Evolutionary conservation across 1,284 basidiomycete genomes (phyloP), one percentile per base, ranked within the genome.

Genomic region (Cutaneotrichosporon sp.): DNA sequence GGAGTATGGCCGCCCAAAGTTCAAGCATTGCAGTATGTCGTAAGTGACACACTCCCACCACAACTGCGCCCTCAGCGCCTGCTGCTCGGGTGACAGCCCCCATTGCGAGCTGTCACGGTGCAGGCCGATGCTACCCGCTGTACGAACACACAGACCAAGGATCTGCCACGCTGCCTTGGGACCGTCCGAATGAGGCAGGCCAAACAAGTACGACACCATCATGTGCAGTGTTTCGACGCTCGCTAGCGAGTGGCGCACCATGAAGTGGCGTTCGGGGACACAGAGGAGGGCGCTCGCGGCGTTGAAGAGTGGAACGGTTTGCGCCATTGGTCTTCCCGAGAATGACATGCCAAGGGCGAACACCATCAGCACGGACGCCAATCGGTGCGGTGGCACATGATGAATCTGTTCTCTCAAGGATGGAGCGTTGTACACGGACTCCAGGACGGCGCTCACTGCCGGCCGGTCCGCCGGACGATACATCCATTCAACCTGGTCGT

Each of bases 1-100:
- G 20, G 56, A 53, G 46, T 63, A 63, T 16, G 62, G 62, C 9
- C 62, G 62, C 5, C 62, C 62, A 50, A 61, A 63, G 52, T 63
- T 63, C 44, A 63, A 57, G n/a, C 50, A 54, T 39, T 61, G 62
- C 14, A 63, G 46, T 10, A 61, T 48, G 24, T 63, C 61, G 35
- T 63, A 63, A 1, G 55, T 56, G 14, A 51, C n/a, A 12, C 52
- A 50, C 29, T 61, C 60, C 55, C 55, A 61, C 60, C 57, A 61
- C n/a, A 58, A 49, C 9, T 49, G 39, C 5, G 52, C 44, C 5
- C 55, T 49, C n/a, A 46, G 47, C n/a, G 52, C 53, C 32, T 55
- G 48, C 46, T 60, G 54, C 38, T 60, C 55, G 17, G 49, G 27
- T 10, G 54, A 51, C 25, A 55, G 25, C 7, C 59, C 62, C 62